phyloP scores from a whole-genome alignment of 108 stramenopile genomes.

The Skeletonema costatum region DNA sequence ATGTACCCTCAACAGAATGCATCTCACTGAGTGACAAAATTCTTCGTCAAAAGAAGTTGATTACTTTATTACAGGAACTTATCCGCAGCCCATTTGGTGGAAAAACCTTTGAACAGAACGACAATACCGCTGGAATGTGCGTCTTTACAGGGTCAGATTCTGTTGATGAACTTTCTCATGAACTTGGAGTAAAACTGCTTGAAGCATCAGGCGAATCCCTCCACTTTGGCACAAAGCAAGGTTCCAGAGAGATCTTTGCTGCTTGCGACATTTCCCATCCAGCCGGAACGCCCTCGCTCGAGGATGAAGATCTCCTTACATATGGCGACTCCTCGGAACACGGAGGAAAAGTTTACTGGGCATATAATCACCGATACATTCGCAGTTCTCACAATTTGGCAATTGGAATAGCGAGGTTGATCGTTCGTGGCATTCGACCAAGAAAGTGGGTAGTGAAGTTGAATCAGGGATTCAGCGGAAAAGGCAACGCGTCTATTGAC shows the following conservation, averaged over 20 bases:
- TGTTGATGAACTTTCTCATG: slow-evolving; percentile 17
- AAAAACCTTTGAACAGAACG: neutral
- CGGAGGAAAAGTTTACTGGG: slow-evolving; percentile 21
- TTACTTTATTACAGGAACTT: slow-evolving; percentile 10
- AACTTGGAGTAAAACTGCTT: slow-evolving; percentile 22
- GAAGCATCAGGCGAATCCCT: slow-evolving; percentile 33
- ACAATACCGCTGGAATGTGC: slow-evolving; percentile 15
- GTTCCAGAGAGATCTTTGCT: slow-evolving; percentile 32
- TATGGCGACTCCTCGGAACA: slow-evolving; percentile 1
- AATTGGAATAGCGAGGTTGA: slow-evolving; percentile 32
- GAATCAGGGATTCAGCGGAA: slow-evolving; percentile 44
- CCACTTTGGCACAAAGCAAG: slow-evolving; percentile 42
- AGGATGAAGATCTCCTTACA: slow-evolving; percentile 32
- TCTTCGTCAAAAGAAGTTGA: neutral
- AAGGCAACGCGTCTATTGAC: slow-evolving; percentile 36
- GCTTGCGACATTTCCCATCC: slow-evolving; percentile 24
- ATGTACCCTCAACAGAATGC: slow-evolving; percentile 17
- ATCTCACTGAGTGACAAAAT: slow-evolving; percentile 38
- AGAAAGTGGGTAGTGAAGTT: slow-evolving; percentile 37
- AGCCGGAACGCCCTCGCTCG: slow-evolving; percentile 24
- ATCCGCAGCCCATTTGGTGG: slow-evolving; percentile 9
- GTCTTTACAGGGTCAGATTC: slow-evolving; percentile 31
- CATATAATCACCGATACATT: slow-evolving; percentile 27
- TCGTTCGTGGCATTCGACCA: slow-evolving; percentile 15
- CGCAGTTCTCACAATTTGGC: slow-evolving; percentile 16